Percentiles rank a stretch among this genome's conserved stretches.
phyloP scores from a whole-genome alignment of 768 basidiomycete species.

The Coprinellus aureogranulatus region DNA sequence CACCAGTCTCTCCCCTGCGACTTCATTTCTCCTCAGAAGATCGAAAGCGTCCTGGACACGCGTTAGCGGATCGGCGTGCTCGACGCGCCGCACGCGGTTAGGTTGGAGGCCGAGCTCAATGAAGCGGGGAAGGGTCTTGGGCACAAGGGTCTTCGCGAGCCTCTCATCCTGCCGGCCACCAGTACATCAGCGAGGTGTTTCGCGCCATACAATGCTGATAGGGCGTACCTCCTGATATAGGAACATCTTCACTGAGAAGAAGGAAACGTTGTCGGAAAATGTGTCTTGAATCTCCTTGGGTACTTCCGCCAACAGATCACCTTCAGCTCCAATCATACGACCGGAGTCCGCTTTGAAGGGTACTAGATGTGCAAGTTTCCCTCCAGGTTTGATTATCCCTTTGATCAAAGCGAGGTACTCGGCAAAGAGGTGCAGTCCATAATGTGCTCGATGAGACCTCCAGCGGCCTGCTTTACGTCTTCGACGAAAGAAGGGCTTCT shows the following conservation, averaged over 20 bases:
- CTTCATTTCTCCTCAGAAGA: slow-evolving; percentile 43
- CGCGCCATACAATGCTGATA: not conserved
- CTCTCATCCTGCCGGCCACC: not conserved
- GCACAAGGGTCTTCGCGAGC: not conserved
- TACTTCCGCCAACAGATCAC: not conserved
- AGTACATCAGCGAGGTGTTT: not conserved
- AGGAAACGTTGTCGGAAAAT: slow-evolving; percentile 33
- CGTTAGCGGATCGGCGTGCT: slow-evolving; percentile 41
- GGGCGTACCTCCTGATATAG: slow-evolving; percentile 35
- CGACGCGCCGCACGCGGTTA: slow-evolving; percentile 37
- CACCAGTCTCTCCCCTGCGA: slow-evolving; percentile 51
- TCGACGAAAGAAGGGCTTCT: slow-evolving; percentile 35
- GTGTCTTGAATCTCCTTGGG: slow-evolving; percentile 7
- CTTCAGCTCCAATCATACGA: not conserved
- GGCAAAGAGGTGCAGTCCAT: not conserved
- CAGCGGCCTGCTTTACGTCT: slow-evolving; percentile 29
- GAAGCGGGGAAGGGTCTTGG: slow-evolving; percentile 37
- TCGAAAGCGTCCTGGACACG: slow-evolving; percentile 42
- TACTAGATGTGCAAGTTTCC: not conserved
- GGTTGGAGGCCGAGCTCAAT: slow-evolving; percentile 40
- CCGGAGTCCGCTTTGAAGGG: not conserved
- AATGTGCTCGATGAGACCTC: not conserved
- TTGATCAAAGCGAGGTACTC: not conserved
- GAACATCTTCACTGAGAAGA: slow-evolving; percentile 42
- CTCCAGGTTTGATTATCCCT: not conserved